These are phyloP conservation scores for Boletus rubescentipes DNA, from an alignment of 768 basidiomycete genomes.

Conservation along the genomic window DNA sequence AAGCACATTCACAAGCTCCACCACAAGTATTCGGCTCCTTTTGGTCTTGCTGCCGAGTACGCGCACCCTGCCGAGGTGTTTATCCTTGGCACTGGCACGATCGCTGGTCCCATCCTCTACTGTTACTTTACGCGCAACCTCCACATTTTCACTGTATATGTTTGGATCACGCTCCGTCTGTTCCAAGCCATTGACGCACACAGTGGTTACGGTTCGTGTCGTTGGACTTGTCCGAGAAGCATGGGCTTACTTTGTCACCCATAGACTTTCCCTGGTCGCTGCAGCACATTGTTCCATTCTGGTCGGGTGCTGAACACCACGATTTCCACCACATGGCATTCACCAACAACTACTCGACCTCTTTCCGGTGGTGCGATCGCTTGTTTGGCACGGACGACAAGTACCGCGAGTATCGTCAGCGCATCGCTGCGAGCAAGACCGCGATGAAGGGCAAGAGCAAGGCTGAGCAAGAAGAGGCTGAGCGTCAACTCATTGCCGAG, in stretches of 20 bases:
- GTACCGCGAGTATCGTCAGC: slow-evolving; percentile 77
- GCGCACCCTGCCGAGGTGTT: slow-evolving; percentile 97
- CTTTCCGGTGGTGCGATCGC: slow-evolving; percentile 92
- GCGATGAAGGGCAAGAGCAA: slow-evolving; percentile 51
- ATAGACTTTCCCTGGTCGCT: slow-evolving; percentile 97
- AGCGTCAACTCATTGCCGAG: slow-evolving; percentile 63
- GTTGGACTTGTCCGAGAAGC: background rate
- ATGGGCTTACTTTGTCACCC: background rate
- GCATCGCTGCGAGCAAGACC: slow-evolving; percentile 60
- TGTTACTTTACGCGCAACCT: slow-evolving; percentile 69
- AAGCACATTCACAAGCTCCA: slow-evolving; percentile 96
- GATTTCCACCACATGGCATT: slow-evolving; percentile 99
- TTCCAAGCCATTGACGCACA: slow-evolving; percentile 98
- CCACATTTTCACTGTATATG: slow-evolving; percentile 90
- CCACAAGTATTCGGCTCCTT: slow-evolving; percentile 96
- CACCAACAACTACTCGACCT: slow-evolving; percentile 90
- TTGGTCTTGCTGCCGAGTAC: slow-evolving; percentile 96
- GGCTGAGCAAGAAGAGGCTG: slow-evolving; percentile 53
- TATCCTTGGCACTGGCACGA: slow-evolving; percentile 90
- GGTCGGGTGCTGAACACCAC: slow-evolving; percentile 97
- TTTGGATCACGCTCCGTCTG: slow-evolving; percentile 91
- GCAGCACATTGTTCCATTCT: slow-evolving; percentile 89
- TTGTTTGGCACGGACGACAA: slow-evolving; percentile 89
- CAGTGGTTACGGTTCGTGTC: slow-evolving; percentile 81
- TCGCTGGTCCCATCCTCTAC: slow-evolving; percentile 85